Base-by-base conservation (phyloP, 768 basidiomycete species). In the Gelatoporia subvermispora region DNA sequence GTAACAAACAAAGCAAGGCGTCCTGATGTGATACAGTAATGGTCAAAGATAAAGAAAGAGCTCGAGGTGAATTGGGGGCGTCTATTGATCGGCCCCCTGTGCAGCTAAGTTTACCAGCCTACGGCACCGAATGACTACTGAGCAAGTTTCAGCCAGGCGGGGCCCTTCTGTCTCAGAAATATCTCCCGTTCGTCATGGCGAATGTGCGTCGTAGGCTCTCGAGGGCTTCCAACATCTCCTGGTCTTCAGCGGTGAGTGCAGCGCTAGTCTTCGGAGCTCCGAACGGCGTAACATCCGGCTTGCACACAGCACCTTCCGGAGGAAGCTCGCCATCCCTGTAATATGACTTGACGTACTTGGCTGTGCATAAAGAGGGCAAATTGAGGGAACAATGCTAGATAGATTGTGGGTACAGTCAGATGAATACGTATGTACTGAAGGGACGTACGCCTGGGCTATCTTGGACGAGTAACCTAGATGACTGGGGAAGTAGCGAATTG, bases 391-490 rank as follows among this genome's bases (percentile, higher is more conserved):
- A 58, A 22, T 58, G 57, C 28, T 31, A 31, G 28, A 31, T 31
- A 13, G 28, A 31, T 13, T 5, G 5, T 5, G 13, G 28, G 28
- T 7, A 45, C 31, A 10, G 36, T 35, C 25, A 18, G 18, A 5
- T 17, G 22, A 13, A 31, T 31, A 31, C 28, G 13, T 7, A 5
- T 7, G 28, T 31, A 13, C 28, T n/a, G 20, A 41, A n/a, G 17
- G 20, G 8, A 52, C 60, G 23, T 47, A 61, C 63, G 7, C 65
- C 65, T 18, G 58, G 57, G 13, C 62, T 52, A 43, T 65, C 59
- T 43, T 64, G 63, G 18, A 65, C 49, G 4, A 67, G 41, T 18
- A 67, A 51, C 11, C 60, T 49, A 15, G 64, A 53, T 4, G 62
- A 62, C 20, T 58, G 22, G 24, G 52, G 51, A 8, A 65, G 55